Percentiles rank a stretch among this genome's conserved stretches.
Evolutionary conservation across 2,329 filamentous ascomycete species (phyloP).

Genomic region (Sporothrix pallida): DNA sequence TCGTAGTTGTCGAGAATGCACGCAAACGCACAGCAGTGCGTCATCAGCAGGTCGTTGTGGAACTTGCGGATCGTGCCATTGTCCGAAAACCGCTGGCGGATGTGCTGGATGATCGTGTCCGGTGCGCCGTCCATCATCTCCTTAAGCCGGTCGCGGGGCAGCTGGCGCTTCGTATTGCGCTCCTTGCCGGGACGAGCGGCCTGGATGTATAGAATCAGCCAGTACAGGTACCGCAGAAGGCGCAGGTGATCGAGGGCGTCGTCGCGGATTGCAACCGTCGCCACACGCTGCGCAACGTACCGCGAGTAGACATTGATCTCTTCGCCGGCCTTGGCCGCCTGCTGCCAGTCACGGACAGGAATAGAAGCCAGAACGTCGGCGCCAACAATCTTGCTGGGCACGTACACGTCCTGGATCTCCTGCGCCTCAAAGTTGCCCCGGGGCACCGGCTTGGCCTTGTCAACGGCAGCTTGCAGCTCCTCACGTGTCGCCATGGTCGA

Average conservation of each 20-base stretch:
- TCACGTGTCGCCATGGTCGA: conserved; percentile 56
- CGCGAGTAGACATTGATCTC: conserved; percentile 63
- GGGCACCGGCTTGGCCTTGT: conserved; percentile 75
- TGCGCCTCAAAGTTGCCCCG: conserved; percentile 69
- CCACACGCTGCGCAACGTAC: conserved; percentile 70
- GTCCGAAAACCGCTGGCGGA: conserved; percentile 72
- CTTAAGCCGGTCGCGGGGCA: conserved; percentile 65
- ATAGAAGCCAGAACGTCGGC: conserved; percentile 69
- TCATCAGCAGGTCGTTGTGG: conserved; percentile 73
- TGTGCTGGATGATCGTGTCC: conserved; percentile 67
- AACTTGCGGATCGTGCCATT: conserved; percentile 70
- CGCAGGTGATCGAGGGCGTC: conserved; percentile 60
- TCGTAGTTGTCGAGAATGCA: conserved; percentile 75
- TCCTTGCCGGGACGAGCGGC: conserved; percentile 54
- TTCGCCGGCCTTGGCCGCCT: conserved; percentile 64
- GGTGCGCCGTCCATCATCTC: conserved; percentile 63
- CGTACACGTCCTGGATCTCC: conserved; percentile 75
- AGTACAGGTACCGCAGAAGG: conserved; percentile 65
- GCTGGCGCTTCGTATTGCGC: conserved; percentile 58
- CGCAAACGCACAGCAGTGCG: conserved; percentile 73
- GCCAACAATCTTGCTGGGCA: conserved; percentile 69
- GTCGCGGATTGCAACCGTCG: conserved; percentile 58
- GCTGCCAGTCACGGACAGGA: conserved; percentile 75
- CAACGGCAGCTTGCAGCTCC: conserved; percentile 55
- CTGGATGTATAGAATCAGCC: conserved; percentile 61